Percentiles rank a stretch among this genome's conserved stretches.
These are phyloP conservation scores for Begonia masoniana DNA, from an alignment of 306 rosid species.

Conservation along the genomic window DNA sequence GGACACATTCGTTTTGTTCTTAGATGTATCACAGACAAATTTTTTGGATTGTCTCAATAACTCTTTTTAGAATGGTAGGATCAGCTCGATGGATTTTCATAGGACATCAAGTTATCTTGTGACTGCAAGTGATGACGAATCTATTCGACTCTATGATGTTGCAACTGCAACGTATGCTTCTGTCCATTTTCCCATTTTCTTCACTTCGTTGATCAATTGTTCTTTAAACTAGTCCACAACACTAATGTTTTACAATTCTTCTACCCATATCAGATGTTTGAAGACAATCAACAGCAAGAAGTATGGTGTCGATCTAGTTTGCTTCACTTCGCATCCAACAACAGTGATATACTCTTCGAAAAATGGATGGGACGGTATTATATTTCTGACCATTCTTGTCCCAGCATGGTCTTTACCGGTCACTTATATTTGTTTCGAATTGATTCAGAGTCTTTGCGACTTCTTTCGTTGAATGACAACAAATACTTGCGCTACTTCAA, in stretches of 20 bases:
- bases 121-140: conserved; percentile 95
- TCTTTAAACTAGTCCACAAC: too few relatives aligned
- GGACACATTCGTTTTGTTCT: too few relatives aligned
- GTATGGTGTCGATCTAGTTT: conserved; percentile 92
- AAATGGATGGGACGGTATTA: conserved; percentile 96
- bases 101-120: conserved; percentile 70
- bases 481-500: conserved; percentile 90
- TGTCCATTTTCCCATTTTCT: background rate
- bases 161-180: conserved; percentile 57
- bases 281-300: conserved; percentile 98
- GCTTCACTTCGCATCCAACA: conserved; percentile 91
- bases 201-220: background rate
- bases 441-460: conserved; percentile 74
- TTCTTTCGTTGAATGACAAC: conserved; percentile 83
- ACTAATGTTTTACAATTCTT: background rate
- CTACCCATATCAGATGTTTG: conserved; percentile 49
- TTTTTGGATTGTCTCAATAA: background rate
- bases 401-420: conserved; percentile 2
- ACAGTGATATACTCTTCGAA: conserved; percentile 93
- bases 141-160: conserved; percentile 81
- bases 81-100: conserved; percentile 88
- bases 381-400: background rate
- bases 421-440: conserved; percentile 5
- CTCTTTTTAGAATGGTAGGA: conserved; percentile 59
- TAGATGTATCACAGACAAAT: too few relatives aligned